phyloP scores from a whole-genome alignment of 2,329 filamentous ascomycete species.

The Epichloe aotearoae region DNA sequence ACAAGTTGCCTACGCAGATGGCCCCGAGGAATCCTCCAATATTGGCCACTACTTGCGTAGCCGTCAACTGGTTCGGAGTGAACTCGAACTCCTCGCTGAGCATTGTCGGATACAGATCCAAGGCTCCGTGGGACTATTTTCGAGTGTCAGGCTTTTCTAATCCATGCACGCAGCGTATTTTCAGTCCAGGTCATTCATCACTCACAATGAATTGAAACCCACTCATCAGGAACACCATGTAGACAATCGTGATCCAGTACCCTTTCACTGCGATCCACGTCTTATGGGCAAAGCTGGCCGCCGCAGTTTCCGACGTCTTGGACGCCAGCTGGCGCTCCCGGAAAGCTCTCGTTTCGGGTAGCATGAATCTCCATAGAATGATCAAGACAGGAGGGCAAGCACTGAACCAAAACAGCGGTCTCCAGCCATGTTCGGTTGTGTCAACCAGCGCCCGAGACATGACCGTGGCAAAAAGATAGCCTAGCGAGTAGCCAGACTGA shows the following conservation, averaged over 20 bases:
- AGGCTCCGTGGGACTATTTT: background rate
- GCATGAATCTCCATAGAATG: background rate
- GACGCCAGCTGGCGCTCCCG: background rate
- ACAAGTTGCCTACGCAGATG: background rate
- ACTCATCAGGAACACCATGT: background rate
- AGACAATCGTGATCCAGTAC: background rate
- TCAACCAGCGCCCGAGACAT: background rate
- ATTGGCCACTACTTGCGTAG: conserved; percentile 1
- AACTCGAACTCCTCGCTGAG: background rate
- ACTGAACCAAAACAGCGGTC: conserved; percentile 1
- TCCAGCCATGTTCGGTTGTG: background rate
- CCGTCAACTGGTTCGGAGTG: background rate
- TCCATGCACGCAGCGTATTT: no score
- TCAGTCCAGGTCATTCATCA: background rate
- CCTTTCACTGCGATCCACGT: background rate
- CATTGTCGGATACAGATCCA: background rate
- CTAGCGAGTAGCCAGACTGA: background rate
- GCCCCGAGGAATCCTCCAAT: conserved; percentile 1
- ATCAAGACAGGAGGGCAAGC: background rate
- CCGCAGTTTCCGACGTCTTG: background rate
- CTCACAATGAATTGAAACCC: background rate
- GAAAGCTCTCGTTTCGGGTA: background rate
- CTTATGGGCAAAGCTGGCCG: background rate
- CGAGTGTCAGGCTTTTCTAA: background rate
- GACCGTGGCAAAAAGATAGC: background rate